Evolutionary conservation across 179 eudicot genomes (phyloP), one percentile per base, ranked within the genome.

Genomic region (Carnegiea gigantea): DNA sequence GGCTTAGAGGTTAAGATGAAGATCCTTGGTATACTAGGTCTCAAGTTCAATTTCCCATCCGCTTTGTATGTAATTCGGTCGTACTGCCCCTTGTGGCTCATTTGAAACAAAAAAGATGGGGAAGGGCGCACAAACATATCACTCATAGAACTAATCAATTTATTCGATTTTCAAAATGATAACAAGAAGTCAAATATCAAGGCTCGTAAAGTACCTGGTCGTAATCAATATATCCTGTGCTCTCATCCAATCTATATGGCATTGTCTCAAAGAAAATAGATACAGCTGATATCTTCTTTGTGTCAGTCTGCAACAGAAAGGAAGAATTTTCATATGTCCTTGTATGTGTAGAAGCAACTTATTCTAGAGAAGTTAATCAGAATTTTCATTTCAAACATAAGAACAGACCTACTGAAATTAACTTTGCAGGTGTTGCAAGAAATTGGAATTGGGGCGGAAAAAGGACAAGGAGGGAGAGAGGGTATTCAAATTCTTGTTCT

Each of bases 261-360:
- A 95, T 93, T 65, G 98, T 95, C 91, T 95, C 98, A 81, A 95
- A 95, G 80, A 93, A 95, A 36, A 95, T 95, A 65, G 98, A 95
- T 48, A 89, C 92, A 51, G 98, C 98, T 79, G 98, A 95, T 85
- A 95, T 95, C 89, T 95, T 95, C 91, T 95, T 95, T 71, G 98
- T 93, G 81, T 95, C 98, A 46, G 98, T 95, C 98, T 95, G 93
- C 83, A 46, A 48, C 26, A 68, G 43, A 6, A 73, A 76, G 82
- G 33, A 64, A 77, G 43, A 43, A 6, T 24, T 40, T 70, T 28
- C 64, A 17, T 33, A 33, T 40, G 24, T 57, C 28, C 70, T 70
- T 12, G 43, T 21, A 28, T 43, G 73, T 33, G 43, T 67, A 73
- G 44, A 44, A 36, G 77, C 46, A 76, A 59, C 24, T 51, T 38